Evolutionary conservation across 2,329 filamentous ascomycete genomes (phyloP), one percentile per base, ranked within the genome.

Genomic region (Ambrosiella xylebori): DNA sequence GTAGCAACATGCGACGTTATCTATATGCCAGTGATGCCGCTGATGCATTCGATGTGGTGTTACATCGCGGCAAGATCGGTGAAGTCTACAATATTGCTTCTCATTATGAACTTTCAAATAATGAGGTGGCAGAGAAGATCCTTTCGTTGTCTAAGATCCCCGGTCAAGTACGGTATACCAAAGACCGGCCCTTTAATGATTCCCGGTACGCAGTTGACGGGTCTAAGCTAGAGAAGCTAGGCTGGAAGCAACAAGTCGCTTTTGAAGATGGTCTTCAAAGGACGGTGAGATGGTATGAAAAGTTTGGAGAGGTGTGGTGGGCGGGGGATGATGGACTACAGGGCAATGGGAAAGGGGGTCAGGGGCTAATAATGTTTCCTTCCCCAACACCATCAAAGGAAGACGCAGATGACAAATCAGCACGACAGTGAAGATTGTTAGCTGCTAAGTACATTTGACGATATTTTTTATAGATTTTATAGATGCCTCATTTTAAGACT

Each of bases 41-140:
- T 3, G 85, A 91, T 65, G 87, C 86, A 1, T 85, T 91, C 65
- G 86, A 93, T 70, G 88, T 85, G 0, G 88, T 93, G 65, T 76
- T 93, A 27, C 87, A 93, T 74, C 82, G 81, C 64, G 87, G 87
- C 17, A 71, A 76, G 54, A 73, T 86, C 39, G 86, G 86, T 1
- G 83, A 89, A 65, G 80, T 86, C 61, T 93, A 93, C 74, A 93
- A 93, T 63, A 84, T 93, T 8, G 84, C 84, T 50, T 90, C 87
- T 0, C 77, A 78, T 61, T 84, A 89, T 66, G 86, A 90, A 67
- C 78, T 90, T 52, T 86, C 84, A 62, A 90, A 90, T 66, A 71
- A 85, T 12, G 56, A 53, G 27, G 49, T 58, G 36, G 50, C 49
- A 8, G 8, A 58, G 17, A 40, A 52, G 9, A 53, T 58, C 13